Conservation (phyloP, 495 filamentous ascomycete species). For the Penicillium silybi region DNA sequence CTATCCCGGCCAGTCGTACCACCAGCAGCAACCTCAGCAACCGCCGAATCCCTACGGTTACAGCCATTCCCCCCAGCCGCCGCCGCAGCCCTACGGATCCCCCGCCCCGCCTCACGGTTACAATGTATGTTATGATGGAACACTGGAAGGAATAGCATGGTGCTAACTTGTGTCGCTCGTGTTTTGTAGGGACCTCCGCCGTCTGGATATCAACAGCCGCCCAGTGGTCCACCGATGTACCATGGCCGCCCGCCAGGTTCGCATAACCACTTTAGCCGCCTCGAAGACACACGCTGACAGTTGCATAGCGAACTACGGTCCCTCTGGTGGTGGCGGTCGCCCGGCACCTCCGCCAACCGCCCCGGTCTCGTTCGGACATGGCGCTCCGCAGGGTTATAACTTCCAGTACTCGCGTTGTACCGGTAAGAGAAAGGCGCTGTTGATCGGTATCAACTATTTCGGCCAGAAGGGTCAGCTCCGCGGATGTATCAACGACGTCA, state of each 20-base stretch:
- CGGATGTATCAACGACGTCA: constrained; percentile 97
- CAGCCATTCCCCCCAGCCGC: constrained; percentile 38
- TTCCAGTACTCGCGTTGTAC: constrained; percentile 94
- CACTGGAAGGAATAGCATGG: not conserved
- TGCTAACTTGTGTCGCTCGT: constrained; percentile 13
- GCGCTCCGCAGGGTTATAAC: constrained; percentile 72
- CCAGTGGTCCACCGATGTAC: constrained; percentile 34
- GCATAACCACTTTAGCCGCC: not conserved
- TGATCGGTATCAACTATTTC: constrained; percentile 99
- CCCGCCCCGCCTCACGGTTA: constrained; percentile 43
- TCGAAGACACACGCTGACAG: not conserved
- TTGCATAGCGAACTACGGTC: constrained; percentile 13
- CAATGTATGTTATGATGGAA: constrained; percentile 27
- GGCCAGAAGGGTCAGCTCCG: constrained; percentile 85
- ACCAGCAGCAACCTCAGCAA: constrained; percentile 38
- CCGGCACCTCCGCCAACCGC: constrained; percentile 41
- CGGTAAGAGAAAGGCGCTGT: constrained; percentile 82
- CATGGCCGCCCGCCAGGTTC: constrained; percentile 37
- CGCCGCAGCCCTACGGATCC: constrained; percentile 37
- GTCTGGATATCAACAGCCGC: constrained; percentile 34
- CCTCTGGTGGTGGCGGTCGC: constrained; percentile 11
- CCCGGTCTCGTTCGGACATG: constrained; percentile 64
- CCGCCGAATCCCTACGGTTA: constrained; percentile 45
- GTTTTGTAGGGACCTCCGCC: constrained; percentile 22
- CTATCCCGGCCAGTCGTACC: constrained; percentile 47